A percentile compares a stretch with the other conserved stretches of the same genome.
Conservation (phyloP, 768 basidiomycete genomes). For the Kwoniella mangroviensis region DNA sequence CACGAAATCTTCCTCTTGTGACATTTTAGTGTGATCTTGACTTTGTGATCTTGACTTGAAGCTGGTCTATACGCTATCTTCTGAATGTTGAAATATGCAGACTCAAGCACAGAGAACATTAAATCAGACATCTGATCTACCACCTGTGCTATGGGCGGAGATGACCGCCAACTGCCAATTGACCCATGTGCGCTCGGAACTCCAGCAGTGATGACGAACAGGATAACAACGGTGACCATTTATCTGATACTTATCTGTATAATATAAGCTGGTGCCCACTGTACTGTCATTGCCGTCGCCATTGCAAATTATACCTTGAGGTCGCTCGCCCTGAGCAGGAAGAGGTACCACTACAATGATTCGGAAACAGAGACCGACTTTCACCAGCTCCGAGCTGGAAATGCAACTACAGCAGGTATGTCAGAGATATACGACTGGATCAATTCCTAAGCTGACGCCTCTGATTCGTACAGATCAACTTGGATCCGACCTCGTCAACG, state of each 20-base stretch:
- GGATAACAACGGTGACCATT: background rate
- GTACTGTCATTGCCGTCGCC: too few species aligned
- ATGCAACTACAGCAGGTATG: slow-evolving; percentile 54
- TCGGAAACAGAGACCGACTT: slow-evolving; percentile 44
- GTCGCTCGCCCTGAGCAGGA: too few species aligned
- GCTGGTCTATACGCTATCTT: background rate
- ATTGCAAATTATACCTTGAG: too few species aligned
- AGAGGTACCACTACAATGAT: slow-evolving; percentile 32
- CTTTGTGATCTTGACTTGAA: background rate
- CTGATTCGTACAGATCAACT: slow-evolving; percentile 33
- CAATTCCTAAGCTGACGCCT: background rate
- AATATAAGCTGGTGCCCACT: too few species aligned
- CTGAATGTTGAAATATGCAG: too few species aligned
- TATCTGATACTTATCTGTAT: too few species aligned
- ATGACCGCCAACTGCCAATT: slow-evolving; percentile 1
- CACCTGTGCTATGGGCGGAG: background rate
- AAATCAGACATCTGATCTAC: background rate
- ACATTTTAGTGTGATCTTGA: slow-evolving; percentile 17
- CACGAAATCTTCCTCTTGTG: slow-evolving; percentile 39
- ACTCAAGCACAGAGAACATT: background rate
- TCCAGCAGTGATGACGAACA: background rate
- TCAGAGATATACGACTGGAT: background rate
- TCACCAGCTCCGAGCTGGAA: slow-evolving; percentile 54
- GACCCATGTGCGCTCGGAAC: background rate
- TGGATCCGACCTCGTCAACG: slow-evolving; percentile 40